phyloP scores from a whole-genome alignment of 352 stramenopile genomes.

The Pythium sukuiense region DNA sequence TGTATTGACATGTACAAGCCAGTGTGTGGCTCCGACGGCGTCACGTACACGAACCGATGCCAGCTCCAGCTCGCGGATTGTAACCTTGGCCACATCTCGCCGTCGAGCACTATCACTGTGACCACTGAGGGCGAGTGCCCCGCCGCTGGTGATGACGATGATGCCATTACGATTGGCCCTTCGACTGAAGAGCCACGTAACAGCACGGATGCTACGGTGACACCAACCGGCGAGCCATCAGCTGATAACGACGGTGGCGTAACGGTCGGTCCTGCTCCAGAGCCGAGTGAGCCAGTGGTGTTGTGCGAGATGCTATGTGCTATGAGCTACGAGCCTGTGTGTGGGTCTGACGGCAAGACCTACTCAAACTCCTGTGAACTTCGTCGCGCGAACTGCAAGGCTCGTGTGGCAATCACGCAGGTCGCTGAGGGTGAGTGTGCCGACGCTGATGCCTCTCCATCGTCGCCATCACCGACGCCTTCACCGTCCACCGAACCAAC shows the following conservation, averaged over 20 bases:
- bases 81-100: neutral
- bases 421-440: slow-evolving; percentile 18
- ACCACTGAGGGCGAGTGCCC: slow-evolving; percentile 12
- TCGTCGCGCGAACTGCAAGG: slow-evolving; percentile 8
- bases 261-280: neutral
- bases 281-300: neutral
- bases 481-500: neutral
- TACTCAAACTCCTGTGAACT: slow-evolving; percentile 23
- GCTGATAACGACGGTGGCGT: neutral
- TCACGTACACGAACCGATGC: slow-evolving; percentile 33
- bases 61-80: slow-evolving; percentile 18
- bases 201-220: neutral
- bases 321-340: slow-evolving; percentile 19
- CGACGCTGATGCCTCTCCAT: neutral
- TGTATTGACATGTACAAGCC: slow-evolving; percentile 16
- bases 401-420: slow-evolving; percentile 15
- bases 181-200: neutral
- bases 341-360: slow-evolving; percentile 23
- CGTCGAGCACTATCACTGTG: slow-evolving; percentile 11
- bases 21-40: slow-evolving; percentile 25
- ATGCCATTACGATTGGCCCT: neutral
- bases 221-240: neutral
- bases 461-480: neutral
- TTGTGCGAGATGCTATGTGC: slow-evolving; percentile 19
- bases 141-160: neutral